Evolutionary conservation across 2,329 filamentous ascomycete genomes (phyloP).

Genomic region (Diaporthe caulivora): DNA sequence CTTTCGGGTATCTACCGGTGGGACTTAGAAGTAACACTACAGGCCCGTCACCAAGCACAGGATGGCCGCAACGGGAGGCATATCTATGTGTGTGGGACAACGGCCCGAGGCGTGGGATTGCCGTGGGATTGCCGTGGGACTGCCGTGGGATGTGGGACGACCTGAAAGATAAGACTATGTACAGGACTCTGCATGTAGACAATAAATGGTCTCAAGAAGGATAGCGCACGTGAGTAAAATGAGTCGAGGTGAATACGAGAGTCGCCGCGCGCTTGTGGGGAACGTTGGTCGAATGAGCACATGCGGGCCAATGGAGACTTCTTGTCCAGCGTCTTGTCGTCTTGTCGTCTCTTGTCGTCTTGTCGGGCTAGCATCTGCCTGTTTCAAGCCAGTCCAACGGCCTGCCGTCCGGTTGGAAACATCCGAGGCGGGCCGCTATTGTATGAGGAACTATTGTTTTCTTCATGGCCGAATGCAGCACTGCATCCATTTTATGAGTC

Average conservation of each 20-base stretch:
- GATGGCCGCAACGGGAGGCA: neutral
- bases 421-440: neutral
- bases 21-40: slow-evolving; percentile 8
- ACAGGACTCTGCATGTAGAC: neutral
- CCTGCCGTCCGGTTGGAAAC: neutral
- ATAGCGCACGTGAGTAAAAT: neutral
- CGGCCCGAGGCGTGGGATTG: neutral
- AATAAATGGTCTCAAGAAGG: neutral
- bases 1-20: neutral
- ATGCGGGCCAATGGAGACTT: slow-evolving; percentile 10
- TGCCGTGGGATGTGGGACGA: neutral
- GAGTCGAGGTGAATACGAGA: slow-evolving; percentile 15
- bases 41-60: neutral
- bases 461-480: neutral
- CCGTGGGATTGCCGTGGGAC: neutral
- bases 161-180: neutral
- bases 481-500: neutral
- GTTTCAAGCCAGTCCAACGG: slow-evolving; percentile 27
- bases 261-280: neutral
- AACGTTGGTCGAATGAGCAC: neutral
- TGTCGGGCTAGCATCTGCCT: too few relatives aligned
- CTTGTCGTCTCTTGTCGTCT: neutral
- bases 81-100: neutral
- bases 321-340: neutral
- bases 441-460: neutral